Percentiles rank a stretch among this genome's conserved stretches.
Conservation (phyloP, 805 yeast species). For the Zygosaccharomyces bailii region DNA sequence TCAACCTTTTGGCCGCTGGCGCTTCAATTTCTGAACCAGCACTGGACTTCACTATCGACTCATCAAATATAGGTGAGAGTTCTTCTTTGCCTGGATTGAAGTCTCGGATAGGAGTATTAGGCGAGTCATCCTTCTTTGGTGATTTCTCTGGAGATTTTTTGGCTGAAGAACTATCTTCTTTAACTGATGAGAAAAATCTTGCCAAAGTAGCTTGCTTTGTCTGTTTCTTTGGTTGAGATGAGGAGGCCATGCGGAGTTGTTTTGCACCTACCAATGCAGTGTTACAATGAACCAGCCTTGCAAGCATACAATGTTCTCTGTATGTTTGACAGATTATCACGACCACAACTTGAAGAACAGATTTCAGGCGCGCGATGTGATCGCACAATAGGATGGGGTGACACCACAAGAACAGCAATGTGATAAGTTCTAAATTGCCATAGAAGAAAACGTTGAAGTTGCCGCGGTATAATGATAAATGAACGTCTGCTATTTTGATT, state of each 20-base stretch:
- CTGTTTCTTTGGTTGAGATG: constrained; percentile 10
- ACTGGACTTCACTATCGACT: constrained; percentile 1
- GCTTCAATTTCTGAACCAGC: constrained; percentile 7
- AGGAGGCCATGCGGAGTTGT: constrained; percentile 11
- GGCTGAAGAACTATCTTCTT: constrained; percentile 13
- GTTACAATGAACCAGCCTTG: constrained; percentile 1
- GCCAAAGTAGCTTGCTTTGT: constrained; percentile 34
- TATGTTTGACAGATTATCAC: not conserved
- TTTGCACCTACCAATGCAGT: not conserved
- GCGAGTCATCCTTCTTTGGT: not conserved
- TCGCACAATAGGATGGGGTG: not conserved
- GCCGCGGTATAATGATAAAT: too few relatives aligned
- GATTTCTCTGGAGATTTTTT: not conserved
- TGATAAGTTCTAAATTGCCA: too few relatives aligned
- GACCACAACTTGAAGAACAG: not conserved
- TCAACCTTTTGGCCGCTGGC: constrained; percentile 11
- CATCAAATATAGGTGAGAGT: constrained; percentile 3
- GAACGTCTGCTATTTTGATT: too few relatives aligned
- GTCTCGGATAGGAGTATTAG: not conserved
- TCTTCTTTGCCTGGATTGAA: not conserved
- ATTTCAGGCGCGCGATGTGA: constrained; percentile 1
- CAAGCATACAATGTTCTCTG: constrained; percentile 1
- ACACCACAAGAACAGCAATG: not conserved
- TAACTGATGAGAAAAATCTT: constrained; percentile 31
- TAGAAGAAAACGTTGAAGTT: too few relatives aligned